Base-by-base conservation (phyloP, 1,139 yeast genomes). In the Geotrichum phurueaensis region DNA sequence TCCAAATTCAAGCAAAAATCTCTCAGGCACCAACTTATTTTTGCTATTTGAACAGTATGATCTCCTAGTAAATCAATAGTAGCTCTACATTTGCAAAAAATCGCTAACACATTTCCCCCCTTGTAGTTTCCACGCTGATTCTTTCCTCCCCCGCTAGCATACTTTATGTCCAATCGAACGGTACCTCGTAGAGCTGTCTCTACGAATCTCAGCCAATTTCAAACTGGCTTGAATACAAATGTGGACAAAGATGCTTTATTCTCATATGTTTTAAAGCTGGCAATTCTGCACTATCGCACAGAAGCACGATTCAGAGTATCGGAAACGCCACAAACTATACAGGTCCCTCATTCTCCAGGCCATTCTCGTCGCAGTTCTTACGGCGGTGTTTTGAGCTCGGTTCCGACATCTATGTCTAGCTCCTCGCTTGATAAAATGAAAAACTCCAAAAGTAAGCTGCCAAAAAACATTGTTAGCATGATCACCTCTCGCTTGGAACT, bases 261-360 rank as follows among this genome's bases (percentile, higher is more conserved):
- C 60, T 69, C 73, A 45, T 71, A 69, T 62, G 64, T 74, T 29
- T 57, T 73, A 43, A 68, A 75, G 54, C 63, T 74, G 27, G 70
- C 74, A 9, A 68, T 74, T 29, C 63, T 74, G 31, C 67, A 69
- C n/a, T 73, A 73, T 58, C 66, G 73, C 25, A 66, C 66, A 15
- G 73, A 69, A 64, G 74, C 72, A 9, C 65, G 73, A 49, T 71
- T 71, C 56, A 53, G 64, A 51, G 48, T 43, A 7, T 58, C 65
- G 6, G 57, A 59, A 20, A 50, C 43, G 3, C 36, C 45, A 3
- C 20, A 48, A 10, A 50, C 1, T 36, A 59, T 6, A n/a, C 53
- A 33, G 60, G 53, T 13, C 7, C 36, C 12, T 43, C 50, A 20
- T 9, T 51, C 6, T 23, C 47, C 20, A 48, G 25, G 58, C 20